Base-by-base conservation (phyloP, 495 filamentous ascomycete genomes). In the Poronia punctata region DNA sequence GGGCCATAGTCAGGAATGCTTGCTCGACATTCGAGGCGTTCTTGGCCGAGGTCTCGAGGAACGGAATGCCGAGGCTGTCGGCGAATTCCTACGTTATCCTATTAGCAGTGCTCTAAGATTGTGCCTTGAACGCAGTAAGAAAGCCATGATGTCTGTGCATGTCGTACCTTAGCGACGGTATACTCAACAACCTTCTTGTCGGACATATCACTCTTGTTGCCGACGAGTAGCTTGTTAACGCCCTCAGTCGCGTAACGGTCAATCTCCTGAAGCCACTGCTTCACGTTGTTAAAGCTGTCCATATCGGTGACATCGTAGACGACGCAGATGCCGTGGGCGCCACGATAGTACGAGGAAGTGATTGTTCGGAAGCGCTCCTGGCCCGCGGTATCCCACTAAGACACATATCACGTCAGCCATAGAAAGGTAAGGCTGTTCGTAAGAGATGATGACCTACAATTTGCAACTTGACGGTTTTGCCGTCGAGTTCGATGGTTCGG, bases 121-220 rank as follows among this genome's bases (percentile, higher is more conserved):
- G 24, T n/a, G 28, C 24, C 21, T 36, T 35, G 44, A n/a, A 16
- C 18, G 36, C 17, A 23, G 20, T 28, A 47, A 52, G 48, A 48
- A 40, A 42, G 33, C 32, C 26, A 17, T 30, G 24, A 27, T 25
- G 17, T 8, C 9, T 23, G 21, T 19, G 19, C 17, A 33, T 17
- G 45, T 56, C 72, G 17, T 66, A 96, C 92, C 86, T 98, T 98
- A 37, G 93, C 92, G 49, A 96, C 93, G 44, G 88, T 95, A 78
- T 98, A 97, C 62, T 97, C 93, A 27, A 98, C 92, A 7, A 97
- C 93, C 73, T 97, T 98, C 83, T 98, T 97, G 68, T 98, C 92
- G 50, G 92, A 80, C 86, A 98, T 97, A 85, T 98, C 92, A 65
- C 86, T 93, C 82, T 98, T 98, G 81, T 98, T 98, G 54, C 92